Evolutionary conservation across 306 rosid species (phyloP).

Genomic region (Dalbergia oliveri): DNA sequence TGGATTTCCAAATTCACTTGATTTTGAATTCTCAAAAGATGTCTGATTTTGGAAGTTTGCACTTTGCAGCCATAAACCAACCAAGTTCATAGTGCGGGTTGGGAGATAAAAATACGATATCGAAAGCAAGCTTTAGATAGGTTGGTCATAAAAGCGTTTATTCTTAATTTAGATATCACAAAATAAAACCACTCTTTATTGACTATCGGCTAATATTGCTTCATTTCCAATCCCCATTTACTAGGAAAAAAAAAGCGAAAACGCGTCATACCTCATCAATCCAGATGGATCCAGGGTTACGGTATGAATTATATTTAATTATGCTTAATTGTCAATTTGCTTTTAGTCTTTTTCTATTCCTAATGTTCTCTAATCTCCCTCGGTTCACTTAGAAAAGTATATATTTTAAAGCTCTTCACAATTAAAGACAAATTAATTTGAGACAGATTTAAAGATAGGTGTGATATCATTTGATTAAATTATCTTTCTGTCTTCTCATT

Average conservation of each 20-base stretch:
- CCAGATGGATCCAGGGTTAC: neutral
- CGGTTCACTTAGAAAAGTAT: too few species aligned
- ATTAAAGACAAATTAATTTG: too few species aligned
- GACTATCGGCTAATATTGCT: constrained; percentile 18
- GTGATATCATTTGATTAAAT: too few species aligned
- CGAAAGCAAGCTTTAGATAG: neutral
- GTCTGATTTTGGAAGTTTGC: constrained; percentile 16
- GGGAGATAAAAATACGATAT: neutral
- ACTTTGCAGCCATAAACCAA: constrained; percentile 11
- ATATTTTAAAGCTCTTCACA: too few species aligned
- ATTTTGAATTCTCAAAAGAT: constrained; percentile 33
- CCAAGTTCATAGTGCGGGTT: neutral
- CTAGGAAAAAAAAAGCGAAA: neutral
- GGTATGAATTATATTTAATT: neutral
- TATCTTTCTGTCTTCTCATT: too few species aligned
- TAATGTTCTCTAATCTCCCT: neutral
- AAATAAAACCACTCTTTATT: constrained; percentile 16
- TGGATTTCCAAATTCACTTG: neutral
- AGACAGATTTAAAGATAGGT: too few species aligned
- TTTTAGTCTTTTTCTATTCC: neutral
- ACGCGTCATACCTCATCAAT: neutral
- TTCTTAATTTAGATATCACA: neutral
- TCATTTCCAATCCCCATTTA: neutral
- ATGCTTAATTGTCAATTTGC: neutral
- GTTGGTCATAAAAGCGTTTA: neutral